phyloP scores from a whole-genome alignment of 2,329 filamentous ascomycete genomes.

The Lachnellula cervina region DNA sequence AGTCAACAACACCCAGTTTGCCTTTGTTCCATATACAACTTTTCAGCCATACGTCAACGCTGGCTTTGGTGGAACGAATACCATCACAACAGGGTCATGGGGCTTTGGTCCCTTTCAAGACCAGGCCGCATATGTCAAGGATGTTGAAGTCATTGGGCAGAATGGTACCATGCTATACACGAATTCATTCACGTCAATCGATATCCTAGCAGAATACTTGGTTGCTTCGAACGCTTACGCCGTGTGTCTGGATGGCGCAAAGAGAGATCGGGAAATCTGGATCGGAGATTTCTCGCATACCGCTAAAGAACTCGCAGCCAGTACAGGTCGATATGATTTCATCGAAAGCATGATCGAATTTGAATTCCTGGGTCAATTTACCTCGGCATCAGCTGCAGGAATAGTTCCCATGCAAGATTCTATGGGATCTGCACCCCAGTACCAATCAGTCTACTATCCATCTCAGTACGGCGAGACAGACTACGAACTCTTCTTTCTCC shows the following conservation, averaged over 20 bases:
- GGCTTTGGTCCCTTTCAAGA: conserved; percentile 40
- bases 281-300: conserved; percentile 41
- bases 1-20: conserved; percentile 23
- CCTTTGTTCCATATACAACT: not conserved
- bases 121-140: conserved; percentile 34
- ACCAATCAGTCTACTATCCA: conserved; percentile 3
- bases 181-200: conserved; percentile 25
- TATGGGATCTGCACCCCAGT: conserved; percentile 1
- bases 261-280: conserved; percentile 40
- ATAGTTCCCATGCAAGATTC: conserved; percentile 4
- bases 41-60: conserved; percentile 13
- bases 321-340: conserved; percentile 34
- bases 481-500: conserved; percentile 21
- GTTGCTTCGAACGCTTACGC: conserved; percentile 32
- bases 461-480: conserved; percentile 8
- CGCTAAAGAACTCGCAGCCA: conserved; percentile 32
- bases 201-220: conserved; percentile 35
- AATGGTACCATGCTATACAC: conserved; percentile 33
- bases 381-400: not conserved
- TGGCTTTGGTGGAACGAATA: conserved; percentile 5
- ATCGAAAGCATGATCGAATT: conserved; percentile 33
- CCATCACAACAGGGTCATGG: conserved; percentile 31
- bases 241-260: conserved; percentile 39
- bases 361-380: conserved; percentile 27
- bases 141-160: conserved; percentile 28